Evolutionary conservation across 768 basidiomycete genomes (phyloP), one percentile per base, ranked within the genome.

Genomic region (Russula lepida): DNA sequence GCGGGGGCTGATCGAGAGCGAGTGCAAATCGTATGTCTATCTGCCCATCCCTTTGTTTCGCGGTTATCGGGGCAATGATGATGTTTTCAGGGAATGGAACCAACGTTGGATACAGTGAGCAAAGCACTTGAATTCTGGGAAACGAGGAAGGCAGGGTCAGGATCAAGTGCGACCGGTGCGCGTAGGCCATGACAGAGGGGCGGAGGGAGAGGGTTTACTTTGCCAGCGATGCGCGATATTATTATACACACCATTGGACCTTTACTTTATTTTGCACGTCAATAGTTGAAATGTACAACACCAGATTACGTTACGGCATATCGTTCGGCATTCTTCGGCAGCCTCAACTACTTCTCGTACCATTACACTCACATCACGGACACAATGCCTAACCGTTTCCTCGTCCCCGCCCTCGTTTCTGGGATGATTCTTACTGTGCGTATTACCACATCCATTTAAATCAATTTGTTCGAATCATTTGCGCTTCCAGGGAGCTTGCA

Each of bases 401-500:
- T 79, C 71, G 76, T 92, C 56, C 89, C 89, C 33, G 69, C 88
- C 69, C 88, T 98, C 71, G 84, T 98, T 19, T 84, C 78, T 58
- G 94, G 95, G 51, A 97, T 97, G 95, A 89, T 98, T 70, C 73
- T 94, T 61, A 95, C 90, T 19, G 91, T 88, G 61, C 25, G 78
- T 72, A n/a, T 13, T 53, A 2, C 21, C 27, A 23, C 39, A 21
- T 28, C 15, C 50, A 47, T 33, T 49, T 7, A 41, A 35, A 23
- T 17, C 58, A 3, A 28, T 15, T 32, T 30, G 47, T 52, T 67
- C 25, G 48, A 35, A 61, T 32, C 35, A 17, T 37, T 35, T 54
- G 17, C 50, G 48, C 56, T 11, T 46, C 0, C 69, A 89, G 87
- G 88, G 89, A 57, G 84, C 88, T 63, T 84, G 82, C 69, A 92